phyloP scores from a whole-genome alignment of 2,329 filamentous ascomycete species.

The Scorias spongiosa region DNA sequence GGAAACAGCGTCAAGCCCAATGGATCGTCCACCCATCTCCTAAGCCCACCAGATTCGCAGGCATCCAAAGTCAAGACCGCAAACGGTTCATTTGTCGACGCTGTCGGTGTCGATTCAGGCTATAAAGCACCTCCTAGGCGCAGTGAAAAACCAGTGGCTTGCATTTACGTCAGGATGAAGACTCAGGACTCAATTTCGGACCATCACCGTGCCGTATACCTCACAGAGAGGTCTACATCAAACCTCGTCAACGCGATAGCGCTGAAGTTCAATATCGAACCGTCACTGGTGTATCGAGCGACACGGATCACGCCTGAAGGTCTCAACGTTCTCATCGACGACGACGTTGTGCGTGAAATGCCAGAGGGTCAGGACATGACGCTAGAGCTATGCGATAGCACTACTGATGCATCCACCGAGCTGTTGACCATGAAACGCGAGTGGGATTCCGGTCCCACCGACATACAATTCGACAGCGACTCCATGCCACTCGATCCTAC shows the following conservation, averaged over 20 bases:
- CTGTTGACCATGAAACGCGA: conserved; percentile 31
- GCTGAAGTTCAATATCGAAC: conserved; percentile 66
- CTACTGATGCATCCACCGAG: conserved; percentile 20
- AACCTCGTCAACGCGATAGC: conserved; percentile 62
- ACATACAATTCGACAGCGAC: conserved; percentile 35
- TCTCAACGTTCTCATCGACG: conserved; percentile 73
- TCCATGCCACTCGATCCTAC: conserved; percentile 17
- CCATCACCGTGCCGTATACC: conserved; percentile 73
- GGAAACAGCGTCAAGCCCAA: conserved; percentile 35
- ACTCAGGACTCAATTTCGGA: conserved; percentile 37
- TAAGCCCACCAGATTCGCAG: conserved; percentile 32
- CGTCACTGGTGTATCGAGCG: conserved; percentile 52
- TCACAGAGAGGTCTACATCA: conserved; percentile 58
- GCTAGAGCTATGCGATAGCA: conserved; percentile 51
- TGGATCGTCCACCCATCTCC: conserved; percentile 27
- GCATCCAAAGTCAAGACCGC: conserved; percentile 41
- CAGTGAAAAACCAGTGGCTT: conserved; percentile 61
- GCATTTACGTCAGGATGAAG: conserved; percentile 62
- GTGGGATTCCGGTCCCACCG: conserved; percentile 35
- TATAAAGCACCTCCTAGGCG: conserved; percentile 69
- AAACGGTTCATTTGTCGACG: conserved; percentile 62
- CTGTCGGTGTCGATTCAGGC: conserved; percentile 70
- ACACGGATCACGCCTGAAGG: conserved; percentile 60
- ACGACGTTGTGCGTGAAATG: conserved; percentile 72
- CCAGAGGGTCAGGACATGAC: conserved; percentile 85